Percentiles rank a stretch among this genome's conserved stretches.
These are phyloP conservation scores for Cinnamomum micranthum DNA, from an alignment of 164 flowering plant genomes.

Conservation along the genomic window DNA sequence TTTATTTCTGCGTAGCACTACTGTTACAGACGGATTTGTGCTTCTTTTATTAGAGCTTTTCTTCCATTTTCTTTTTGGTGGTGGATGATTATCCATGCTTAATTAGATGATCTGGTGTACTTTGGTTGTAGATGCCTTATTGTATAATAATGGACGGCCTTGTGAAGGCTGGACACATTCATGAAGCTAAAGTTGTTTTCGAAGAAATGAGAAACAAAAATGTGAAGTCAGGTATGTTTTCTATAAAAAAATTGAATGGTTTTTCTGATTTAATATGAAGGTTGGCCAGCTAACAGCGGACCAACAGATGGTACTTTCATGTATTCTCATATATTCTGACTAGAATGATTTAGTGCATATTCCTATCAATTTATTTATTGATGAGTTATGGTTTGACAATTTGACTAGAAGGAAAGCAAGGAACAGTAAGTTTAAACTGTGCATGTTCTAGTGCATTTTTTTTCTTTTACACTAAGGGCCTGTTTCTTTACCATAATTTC, in stretches of 20 bases:
- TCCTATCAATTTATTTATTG: neutral
- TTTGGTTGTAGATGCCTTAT: conserved; percentile 66
- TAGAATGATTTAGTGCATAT: neutral
- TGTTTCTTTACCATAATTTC: too few species aligned
- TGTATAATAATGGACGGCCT: conserved; percentile 89
- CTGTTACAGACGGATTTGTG: neutral
- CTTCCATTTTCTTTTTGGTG: neutral
- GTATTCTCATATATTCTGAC: neutral
- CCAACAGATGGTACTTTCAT: neutral
- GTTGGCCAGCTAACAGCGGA: neutral
- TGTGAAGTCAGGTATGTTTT: conserved; percentile 56
- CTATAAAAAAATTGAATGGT: neutral
- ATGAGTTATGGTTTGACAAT: too few species aligned
- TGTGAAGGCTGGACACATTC: conserved; percentile 66
- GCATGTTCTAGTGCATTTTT: too few species aligned
- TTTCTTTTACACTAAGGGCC: too few species aligned
- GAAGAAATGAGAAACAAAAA: conserved; percentile 50
- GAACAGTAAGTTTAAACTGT: neutral
- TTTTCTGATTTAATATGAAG: neutral
- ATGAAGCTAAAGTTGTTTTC: conserved; percentile 75
- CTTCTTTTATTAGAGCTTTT: neutral
- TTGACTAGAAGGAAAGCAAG: neutral
- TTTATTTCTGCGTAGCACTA: neutral
- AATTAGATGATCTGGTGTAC: neutral
- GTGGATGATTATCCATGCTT: conserved; percentile 2